Evolutionary conservation across 768 basidiomycete genomes (phyloP).

Genomic region (Tricholoma saponaceum): DNA sequence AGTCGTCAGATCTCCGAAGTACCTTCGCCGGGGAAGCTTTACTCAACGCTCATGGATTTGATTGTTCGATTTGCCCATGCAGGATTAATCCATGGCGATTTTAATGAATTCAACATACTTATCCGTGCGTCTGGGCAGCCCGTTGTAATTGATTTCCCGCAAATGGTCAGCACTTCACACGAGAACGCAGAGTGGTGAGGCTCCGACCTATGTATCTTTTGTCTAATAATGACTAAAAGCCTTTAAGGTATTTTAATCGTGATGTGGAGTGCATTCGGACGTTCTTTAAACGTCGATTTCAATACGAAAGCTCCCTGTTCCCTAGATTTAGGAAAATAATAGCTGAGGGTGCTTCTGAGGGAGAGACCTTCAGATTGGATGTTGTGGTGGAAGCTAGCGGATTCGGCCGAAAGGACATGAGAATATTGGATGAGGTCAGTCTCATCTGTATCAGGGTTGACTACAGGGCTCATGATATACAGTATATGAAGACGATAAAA

Average conservation of each 20-base stretch:
- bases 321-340: conserved; percentile 76
- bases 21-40: conserved; percentile 83
- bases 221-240: conserved; percentile 7
- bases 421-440: conserved; percentile 77
- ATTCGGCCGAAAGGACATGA: conserved; percentile 81
- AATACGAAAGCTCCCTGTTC: conserved; percentile 87
- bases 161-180: conserved; percentile 98
- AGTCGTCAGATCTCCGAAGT: conserved; percentile 87
- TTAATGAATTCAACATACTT: conserved; percentile 98
- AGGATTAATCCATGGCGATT: conserved; percentile 98
- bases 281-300: conserved; percentile 89
- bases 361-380: conserved; percentile 72
- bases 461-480: conserved; percentile 9
- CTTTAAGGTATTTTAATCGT: conserved; percentile 93
- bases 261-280: conserved; percentile 95
- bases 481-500: conserved; percentile 66
- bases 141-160: conserved; percentile 96
- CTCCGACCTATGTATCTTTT: conserved; percentile 2
- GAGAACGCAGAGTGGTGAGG: conserved; percentile 93
- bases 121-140: conserved; percentile 77
- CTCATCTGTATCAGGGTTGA: conserved; percentile 12
- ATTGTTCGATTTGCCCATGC: conserved; percentile 92
- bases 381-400: conserved; percentile 93
- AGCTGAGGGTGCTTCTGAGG: conserved; percentile 37
- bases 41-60: conserved; percentile 90